These are phyloP conservation scores for Turnera subulata DNA, from an alignment of 345 rosid species.

Conservation along the genomic window DNA sequence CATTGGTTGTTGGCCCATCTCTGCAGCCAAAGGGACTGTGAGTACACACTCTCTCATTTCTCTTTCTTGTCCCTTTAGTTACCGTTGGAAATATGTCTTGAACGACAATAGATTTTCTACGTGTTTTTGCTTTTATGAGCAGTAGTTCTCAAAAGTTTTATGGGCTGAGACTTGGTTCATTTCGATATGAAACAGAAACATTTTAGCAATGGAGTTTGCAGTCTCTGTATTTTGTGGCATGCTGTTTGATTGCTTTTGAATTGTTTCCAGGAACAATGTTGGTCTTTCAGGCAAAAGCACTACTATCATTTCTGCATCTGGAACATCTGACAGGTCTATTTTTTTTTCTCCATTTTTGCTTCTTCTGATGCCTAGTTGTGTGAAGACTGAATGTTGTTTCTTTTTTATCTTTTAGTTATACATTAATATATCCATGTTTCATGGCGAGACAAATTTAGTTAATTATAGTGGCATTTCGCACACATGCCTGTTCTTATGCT, in stretches of 20 bases:
- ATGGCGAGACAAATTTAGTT: no score
- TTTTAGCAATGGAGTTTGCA: no score
- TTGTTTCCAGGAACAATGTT: slow-evolving; percentile 44
- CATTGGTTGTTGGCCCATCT: slow-evolving; percentile 82
- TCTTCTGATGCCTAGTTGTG: background rate
- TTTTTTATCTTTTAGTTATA: no score
- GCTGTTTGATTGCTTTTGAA: slow-evolving; percentile 11
- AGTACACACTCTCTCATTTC: slow-evolving; percentile 23
- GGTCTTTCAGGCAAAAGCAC: slow-evolving; percentile 61
- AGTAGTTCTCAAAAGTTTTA: no score
- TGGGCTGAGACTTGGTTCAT: no score
- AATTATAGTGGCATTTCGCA: no score
- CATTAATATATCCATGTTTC: no score
- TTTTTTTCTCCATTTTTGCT: slow-evolving; percentile 5
- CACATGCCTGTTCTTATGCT: no score
- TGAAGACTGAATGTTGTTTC: no score
- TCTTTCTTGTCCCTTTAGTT: background rate
- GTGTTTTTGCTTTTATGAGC: no score
- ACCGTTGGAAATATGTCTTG: background rate
- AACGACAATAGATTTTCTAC: background rate
- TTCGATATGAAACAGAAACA: no score
- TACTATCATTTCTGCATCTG: slow-evolving; percentile 53
- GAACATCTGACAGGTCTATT: slow-evolving; percentile 71
- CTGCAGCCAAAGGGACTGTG: slow-evolving; percentile 56
- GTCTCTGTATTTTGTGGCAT: background rate